phyloP scores from a whole-genome alignment of 78 protist genomes.

The Dictyostelium citrinum region DNA sequence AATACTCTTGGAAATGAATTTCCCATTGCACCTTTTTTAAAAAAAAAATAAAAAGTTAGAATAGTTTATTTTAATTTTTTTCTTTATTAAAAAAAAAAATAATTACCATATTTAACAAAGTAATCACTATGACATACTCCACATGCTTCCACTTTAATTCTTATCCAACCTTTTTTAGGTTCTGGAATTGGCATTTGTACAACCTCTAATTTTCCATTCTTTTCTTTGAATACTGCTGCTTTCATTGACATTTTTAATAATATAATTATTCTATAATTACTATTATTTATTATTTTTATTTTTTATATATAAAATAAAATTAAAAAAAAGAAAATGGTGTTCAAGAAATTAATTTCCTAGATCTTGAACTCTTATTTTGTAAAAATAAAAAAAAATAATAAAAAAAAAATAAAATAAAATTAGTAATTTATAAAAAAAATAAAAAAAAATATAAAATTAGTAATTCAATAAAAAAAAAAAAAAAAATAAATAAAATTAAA shows the following conservation, averaged over 20 bases:
- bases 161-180: slow-evolving; percentile 15
- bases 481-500: no score
- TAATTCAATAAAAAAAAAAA: no score
- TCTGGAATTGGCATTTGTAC: slow-evolving; percentile 48
- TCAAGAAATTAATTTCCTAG: no score
- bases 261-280: no score
- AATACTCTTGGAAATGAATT: slow-evolving; percentile 24
- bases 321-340: no score
- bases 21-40: not conserved
- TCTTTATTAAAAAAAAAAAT: not conserved
- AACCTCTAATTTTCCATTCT: not conserved
- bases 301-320: no score
- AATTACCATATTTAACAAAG: not conserved
- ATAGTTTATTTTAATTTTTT: not conserved
- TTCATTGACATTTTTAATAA: slow-evolving; percentile 3
- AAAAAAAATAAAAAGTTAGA: not conserved
- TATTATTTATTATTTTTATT: not conserved
- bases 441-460: no score
- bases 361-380: no score
- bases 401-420: no score
- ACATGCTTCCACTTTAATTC: slow-evolving; percentile 74
- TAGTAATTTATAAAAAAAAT: no score
- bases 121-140: slow-evolving; percentile 82
- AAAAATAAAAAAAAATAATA: no score
- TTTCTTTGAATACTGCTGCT: not conserved